These are phyloP conservation scores for Solanum sitiens DNA, from an alignment of 257 asterid species.

Conservation along the genomic window DNA sequence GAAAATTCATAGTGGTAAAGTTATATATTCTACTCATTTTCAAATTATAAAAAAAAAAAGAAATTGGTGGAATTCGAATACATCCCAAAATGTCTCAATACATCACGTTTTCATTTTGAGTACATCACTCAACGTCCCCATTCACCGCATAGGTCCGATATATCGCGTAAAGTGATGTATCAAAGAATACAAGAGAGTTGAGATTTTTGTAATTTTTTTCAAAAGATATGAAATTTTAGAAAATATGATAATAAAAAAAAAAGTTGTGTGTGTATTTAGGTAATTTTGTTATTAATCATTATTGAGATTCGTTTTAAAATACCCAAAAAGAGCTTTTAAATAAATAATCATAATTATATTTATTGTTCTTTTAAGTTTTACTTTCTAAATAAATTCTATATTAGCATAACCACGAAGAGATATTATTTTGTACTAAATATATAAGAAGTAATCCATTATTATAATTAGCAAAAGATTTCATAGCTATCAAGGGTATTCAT, in stretches of 20 bases:
- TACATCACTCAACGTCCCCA: neutral
- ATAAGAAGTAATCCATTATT: neutral
- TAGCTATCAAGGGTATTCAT: neutral
- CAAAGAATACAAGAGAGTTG: neutral
- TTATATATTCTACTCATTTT: no score
- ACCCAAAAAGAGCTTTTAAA: neutral
- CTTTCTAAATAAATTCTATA: neutral
- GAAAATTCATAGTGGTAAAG: neutral
- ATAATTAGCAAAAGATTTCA: neutral
- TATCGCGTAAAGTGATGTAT: no score
- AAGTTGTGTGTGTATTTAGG: no score
- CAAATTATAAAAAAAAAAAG: no score
- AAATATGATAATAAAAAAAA: no score
- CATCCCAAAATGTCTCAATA: neutral
- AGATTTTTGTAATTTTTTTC: no score
- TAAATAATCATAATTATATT: neutral
- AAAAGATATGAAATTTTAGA: neutral
- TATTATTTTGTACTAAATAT: neutral
- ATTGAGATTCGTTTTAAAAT: neutral
- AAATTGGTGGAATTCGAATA: neutral
- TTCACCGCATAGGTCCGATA: no score
- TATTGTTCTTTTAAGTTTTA: neutral
- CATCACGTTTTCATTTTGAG: rapidly evolving
- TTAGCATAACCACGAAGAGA: neutral
- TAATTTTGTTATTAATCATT: neutral